These are phyloP conservation scores for Lophium mytilinum DNA, from an alignment of 495 filamentous ascomycete species.

Conservation along the genomic window DNA sequence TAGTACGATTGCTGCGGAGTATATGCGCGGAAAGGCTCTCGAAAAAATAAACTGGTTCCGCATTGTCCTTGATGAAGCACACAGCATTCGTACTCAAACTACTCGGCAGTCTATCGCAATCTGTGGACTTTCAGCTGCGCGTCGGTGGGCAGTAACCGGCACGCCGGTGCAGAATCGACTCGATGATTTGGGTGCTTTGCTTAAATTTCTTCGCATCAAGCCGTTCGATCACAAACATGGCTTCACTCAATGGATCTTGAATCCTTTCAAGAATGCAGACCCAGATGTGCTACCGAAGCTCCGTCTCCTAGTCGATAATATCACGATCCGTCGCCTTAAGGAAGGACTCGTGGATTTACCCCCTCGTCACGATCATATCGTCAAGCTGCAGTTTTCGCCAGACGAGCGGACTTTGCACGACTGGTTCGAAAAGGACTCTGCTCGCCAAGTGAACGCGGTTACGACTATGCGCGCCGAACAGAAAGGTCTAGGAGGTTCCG, in stretches of 20 bases:
- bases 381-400: constrained; percentile 50
- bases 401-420: constrained; percentile 50
- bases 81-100: constrained; percentile 78
- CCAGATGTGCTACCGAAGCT: constrained; percentile 75
- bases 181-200: constrained; percentile 82
- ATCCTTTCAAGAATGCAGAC: constrained; percentile 74
- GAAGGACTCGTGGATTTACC: constrained; percentile 75
- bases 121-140: constrained; percentile 69
- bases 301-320: constrained; percentile 82
- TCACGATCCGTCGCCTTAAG: constrained; percentile 87
- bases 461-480: constrained; percentile 41
- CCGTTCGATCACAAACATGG: constrained; percentile 74
- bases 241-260: constrained; percentile 70
- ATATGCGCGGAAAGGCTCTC: constrained; percentile 58
- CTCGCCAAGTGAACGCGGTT: constrained; percentile 48
- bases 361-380: constrained; percentile 59
- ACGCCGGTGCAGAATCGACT: constrained; percentile 88
- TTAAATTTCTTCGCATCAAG: constrained; percentile 76
- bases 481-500: constrained; percentile 65
- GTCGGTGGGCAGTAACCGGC: constrained; percentile 93
- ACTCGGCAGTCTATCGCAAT: constrained; percentile 76
- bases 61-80: constrained; percentile 92
- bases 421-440: constrained; percentile 55
- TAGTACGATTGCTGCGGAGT: constrained; percentile 73
- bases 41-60: constrained; percentile 82